Evolutionary conservation across 225 moss, liverwort and hornwort species (phyloP).

Genomic region (Rhytidiadelphus loreus): DNA sequence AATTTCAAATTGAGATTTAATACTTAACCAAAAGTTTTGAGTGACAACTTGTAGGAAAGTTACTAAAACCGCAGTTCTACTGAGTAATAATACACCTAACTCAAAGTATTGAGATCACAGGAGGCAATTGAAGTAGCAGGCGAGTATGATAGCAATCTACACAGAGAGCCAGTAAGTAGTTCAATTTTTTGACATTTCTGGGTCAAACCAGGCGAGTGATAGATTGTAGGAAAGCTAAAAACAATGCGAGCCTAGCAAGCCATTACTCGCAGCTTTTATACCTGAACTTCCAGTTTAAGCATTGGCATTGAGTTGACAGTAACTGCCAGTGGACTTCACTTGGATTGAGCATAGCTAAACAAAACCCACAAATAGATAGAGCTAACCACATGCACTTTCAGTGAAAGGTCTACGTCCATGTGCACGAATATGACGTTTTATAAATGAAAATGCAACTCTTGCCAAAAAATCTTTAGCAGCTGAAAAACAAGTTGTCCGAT

Average conservation of each 20-base stretch:
- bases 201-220: not conserved
- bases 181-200: not conserved
- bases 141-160: not conserved
- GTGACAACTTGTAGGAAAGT: not conserved
- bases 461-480: not conserved
- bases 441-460: not conserved
- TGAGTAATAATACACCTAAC: not conserved
- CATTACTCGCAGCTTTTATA: not conserved
- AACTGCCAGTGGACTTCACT: not conserved
- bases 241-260: not conserved
- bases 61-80: not conserved
- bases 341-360: not conserved
- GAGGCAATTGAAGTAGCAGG: not conserved
- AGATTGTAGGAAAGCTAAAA: not conserved
- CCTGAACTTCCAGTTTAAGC: not conserved
- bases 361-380: not conserved
- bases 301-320: not conserved
- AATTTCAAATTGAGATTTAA: not conserved
- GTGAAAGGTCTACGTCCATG: not conserved
- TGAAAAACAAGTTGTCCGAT: not conserved
- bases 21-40: not conserved
- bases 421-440: not conserved
- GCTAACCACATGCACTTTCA: not conserved
- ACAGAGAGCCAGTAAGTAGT: not conserved
- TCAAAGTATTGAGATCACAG: not conserved